phyloP scores from a whole-genome alignment of 2,329 filamentous ascomycete genomes.

The Setomelanomma holmii region DNA sequence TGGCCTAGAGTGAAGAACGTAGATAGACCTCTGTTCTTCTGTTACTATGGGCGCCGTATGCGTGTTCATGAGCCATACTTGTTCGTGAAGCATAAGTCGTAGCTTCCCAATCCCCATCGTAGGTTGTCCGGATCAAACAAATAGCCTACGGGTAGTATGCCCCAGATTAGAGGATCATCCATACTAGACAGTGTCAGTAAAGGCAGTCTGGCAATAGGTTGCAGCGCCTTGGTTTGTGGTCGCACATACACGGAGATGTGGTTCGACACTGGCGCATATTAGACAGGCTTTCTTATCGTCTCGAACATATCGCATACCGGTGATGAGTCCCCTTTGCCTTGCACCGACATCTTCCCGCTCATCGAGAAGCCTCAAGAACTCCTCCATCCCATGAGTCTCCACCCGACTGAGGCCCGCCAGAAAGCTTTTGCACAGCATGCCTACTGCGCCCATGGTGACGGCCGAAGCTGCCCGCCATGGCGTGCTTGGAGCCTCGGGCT shows the following conservation, averaged over 20 bases:
- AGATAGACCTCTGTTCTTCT: slow-evolving; percentile 63
- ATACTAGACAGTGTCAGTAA: slow-evolving; percentile 62
- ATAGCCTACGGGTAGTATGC: slow-evolving; percentile 78
- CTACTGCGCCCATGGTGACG: slow-evolving; percentile 75
- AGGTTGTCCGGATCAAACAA: slow-evolving; percentile 75
- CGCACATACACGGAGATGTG: slow-evolving; percentile 84
- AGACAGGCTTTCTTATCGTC: background rate
- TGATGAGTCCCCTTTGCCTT: slow-evolving; percentile 80
- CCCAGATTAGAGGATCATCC: slow-evolving; percentile 96
- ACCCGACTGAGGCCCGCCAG: slow-evolving; percentile 76
- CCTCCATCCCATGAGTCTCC: slow-evolving; percentile 77
- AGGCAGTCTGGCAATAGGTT: slow-evolving; percentile 14
- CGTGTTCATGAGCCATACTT: slow-evolving; percentile 61
- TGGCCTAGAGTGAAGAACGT: slow-evolving; percentile 90
- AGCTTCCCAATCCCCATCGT: slow-evolving; percentile 88
- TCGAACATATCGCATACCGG: slow-evolving; percentile 62
- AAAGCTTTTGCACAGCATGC: slow-evolving; percentile 74
- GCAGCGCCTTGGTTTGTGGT: slow-evolving; percentile 22
- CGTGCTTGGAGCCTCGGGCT: slow-evolving; percentile 63
- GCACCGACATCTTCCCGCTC: slow-evolving; percentile 69
- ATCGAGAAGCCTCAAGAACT: slow-evolving; percentile 78
- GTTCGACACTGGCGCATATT: slow-evolving; percentile 72
- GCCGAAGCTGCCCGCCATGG: slow-evolving; percentile 78
- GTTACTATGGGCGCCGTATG: slow-evolving; percentile 17
- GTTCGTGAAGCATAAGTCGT: slow-evolving; percentile 94